Evolutionary conservation across 2,329 filamentous ascomycete species (phyloP).

Genomic region (Neofusicoccum sp.): DNA sequence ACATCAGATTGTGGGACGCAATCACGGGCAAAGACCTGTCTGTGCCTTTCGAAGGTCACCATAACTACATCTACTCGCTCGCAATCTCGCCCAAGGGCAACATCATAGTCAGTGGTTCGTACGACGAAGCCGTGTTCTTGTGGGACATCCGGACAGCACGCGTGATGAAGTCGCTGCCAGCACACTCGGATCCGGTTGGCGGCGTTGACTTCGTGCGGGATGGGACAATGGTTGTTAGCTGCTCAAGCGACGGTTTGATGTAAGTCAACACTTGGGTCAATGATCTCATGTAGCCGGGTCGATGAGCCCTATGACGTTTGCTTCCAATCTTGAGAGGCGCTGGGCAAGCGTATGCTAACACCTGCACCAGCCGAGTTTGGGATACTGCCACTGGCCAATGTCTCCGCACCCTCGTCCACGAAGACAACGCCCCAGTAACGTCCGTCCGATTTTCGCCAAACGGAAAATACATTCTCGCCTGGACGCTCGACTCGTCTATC

Average conservation of each 20-base stretch:
- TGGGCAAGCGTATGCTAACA: conserved; percentile 39
- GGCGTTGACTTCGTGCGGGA: conserved; percentile 93
- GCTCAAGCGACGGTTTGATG: conserved; percentile 75
- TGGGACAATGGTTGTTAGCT: conserved; percentile 88
- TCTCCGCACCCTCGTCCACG: conserved; percentile 89
- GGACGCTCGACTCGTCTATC: conserved; percentile 86
- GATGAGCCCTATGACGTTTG: no score
- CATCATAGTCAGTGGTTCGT: conserved; percentile 91
- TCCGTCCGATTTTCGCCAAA: conserved; percentile 93
- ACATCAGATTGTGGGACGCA: conserved; percentile 87
- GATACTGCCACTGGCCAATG: conserved; percentile 95
- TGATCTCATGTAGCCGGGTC: no score
- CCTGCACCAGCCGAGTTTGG: conserved; percentile 69
- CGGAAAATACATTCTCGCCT: conserved; percentile 88
- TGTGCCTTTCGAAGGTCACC: conserved; percentile 75
- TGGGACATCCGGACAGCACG: conserved; percentile 92
- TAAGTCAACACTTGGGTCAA: neutral
- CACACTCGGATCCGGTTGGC: conserved; percentile 91
- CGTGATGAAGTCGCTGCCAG: conserved; percentile 87
- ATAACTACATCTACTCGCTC: conserved; percentile 93
- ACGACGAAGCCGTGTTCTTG: conserved; percentile 94
- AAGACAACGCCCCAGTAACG: conserved; percentile 89
- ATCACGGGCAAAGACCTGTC: conserved; percentile 58
- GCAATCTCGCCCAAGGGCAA: conserved; percentile 98
- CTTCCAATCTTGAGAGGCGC: neutral